Evolutionary conservation across 441 rosid species (phyloP), one percentile per base, ranked within the genome.

Genomic region (Hypseocharis bilobata): DNA sequence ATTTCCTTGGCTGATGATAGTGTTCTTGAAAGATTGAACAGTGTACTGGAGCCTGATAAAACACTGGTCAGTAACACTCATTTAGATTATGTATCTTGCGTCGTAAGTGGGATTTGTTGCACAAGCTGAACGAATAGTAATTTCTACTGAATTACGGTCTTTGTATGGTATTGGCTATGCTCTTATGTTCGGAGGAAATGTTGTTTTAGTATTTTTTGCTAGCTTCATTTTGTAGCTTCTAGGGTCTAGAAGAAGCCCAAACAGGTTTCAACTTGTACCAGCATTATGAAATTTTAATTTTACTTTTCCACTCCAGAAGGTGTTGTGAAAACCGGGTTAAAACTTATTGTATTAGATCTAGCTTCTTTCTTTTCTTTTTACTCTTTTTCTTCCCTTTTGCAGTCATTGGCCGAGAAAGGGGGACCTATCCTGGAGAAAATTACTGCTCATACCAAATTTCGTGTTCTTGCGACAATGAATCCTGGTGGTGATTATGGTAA

Each of bases 401-500:
- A 92, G 96, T 83, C 92, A 17, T 83, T 94, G 84, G 94, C 96
- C 57, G 98, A 94, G 88, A 94, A 94, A 82, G 99, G 99, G 71
- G 98, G 96, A 36, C 74, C 87, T 51, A 64, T 64, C 60, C 66
- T 94, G 83, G 99, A 94, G 83, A 82, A 80, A 66, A 72, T 94
- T 34, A 84, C 87, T 40, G 99, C 96, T 71, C 84, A 88, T 66
- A 72, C 76, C 19, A 78, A 83, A 32, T 94, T 94, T 77, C 81
- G 88, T 68, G 86, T 89, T 72, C 85, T 94, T 75, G 98, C 96
- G 65, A 94, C 99, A 17, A 94, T 94, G 99, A 94, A 94, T 77
- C 99, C 99, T 73, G 99, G 99, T 76, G 98, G 99, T 78, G 99
- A 94, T 75, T 91, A 82, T 81, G 98, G 99, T 51, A 94, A 94